phyloP scores from a whole-genome alignment of 495 filamentous ascomycete species.

The Penicillium malachiteum region DNA sequence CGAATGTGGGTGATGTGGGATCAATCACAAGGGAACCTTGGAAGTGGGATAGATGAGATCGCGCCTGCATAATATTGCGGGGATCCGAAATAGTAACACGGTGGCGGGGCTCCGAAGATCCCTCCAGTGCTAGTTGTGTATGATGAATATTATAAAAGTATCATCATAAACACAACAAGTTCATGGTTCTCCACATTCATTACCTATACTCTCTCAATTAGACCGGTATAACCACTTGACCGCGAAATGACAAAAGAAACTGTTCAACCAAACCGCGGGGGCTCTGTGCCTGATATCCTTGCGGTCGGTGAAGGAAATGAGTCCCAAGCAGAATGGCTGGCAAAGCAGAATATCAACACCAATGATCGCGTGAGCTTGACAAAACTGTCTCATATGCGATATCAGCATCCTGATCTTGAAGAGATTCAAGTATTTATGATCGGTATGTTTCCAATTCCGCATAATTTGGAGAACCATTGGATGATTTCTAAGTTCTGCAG shows the following conservation, averaged over 20 bases:
- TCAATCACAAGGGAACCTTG: background rate
- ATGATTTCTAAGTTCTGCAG: constrained; percentile 12
- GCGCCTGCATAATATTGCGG: background rate
- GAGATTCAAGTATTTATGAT: constrained; percentile 37
- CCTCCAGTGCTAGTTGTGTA: too few species aligned
- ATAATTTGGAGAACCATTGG: background rate
- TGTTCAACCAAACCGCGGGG: constrained; percentile 27
- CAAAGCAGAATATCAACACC: constrained; percentile 27
- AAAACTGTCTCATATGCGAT: constrained; percentile 43
- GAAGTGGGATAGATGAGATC: background rate
- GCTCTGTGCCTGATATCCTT: constrained; percentile 31
- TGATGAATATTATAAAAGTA: too few species aligned
- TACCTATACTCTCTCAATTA: background rate
- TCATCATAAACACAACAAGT: too few species aligned
- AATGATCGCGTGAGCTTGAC: constrained; percentile 34
- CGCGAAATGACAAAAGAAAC: background rate
- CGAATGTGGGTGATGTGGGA: background rate
- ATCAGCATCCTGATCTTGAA: constrained; percentile 44
- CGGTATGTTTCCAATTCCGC: constrained; percentile 13
- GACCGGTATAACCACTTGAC: background rate
- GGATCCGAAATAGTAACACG: background rate
- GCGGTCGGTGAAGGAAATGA: constrained; percentile 27
- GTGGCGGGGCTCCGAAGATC: too few species aligned
- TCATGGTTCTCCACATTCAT: too few species aligned
- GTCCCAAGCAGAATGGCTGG: constrained; percentile 29